phyloP scores from a whole-genome alignment of 179 eudicot genomes.

The Spergularia azorica region DNA sequence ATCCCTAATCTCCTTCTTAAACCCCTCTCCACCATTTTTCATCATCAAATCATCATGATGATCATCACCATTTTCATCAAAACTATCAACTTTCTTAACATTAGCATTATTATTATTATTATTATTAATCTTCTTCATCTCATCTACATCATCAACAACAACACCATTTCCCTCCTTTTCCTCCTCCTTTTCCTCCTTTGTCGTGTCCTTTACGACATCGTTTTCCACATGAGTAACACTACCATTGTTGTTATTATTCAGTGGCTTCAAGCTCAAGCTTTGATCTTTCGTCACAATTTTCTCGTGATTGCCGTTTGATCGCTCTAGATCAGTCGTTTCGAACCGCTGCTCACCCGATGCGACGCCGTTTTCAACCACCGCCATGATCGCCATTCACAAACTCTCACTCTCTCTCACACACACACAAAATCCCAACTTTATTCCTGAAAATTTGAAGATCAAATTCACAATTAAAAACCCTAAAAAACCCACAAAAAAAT shows the following conservation, averaged over 20 bases:
- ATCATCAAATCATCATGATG: slow-evolving; percentile 5
- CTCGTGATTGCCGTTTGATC: slow-evolving; percentile 35
- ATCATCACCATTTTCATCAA: slow-evolving; percentile 1
- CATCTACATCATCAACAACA: neutral
- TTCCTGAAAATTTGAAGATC: slow-evolving; percentile 23
- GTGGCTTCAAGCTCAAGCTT: slow-evolving; percentile 29
- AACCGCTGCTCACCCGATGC: slow-evolving; percentile 30
- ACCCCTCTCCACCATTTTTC: slow-evolving; percentile 47
- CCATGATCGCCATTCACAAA: slow-evolving; percentile 42
- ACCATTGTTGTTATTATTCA: neutral
- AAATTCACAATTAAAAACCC: slow-evolving; percentile 21
- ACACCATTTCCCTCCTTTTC: neutral
- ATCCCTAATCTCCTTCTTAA: slow-evolving; percentile 75
- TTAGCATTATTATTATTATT: neutral
- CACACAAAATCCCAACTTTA: neutral
- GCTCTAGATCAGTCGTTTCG: slow-evolving; percentile 45
- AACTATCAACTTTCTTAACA: neutral
- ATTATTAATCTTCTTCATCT: neutral
- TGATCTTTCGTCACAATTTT: slow-evolving; percentile 37
- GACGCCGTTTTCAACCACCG: slow-evolving; percentile 54
- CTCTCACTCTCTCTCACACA: slow-evolving; percentile 7
- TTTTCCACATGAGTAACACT: neutral
- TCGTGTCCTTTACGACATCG: neutral
- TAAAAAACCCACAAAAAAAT: neutral
- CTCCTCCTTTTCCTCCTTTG: neutral